phyloP scores from a whole-genome alignment of 495 filamentous ascomycete genomes.

The Haplographium delicatum region DNA sequence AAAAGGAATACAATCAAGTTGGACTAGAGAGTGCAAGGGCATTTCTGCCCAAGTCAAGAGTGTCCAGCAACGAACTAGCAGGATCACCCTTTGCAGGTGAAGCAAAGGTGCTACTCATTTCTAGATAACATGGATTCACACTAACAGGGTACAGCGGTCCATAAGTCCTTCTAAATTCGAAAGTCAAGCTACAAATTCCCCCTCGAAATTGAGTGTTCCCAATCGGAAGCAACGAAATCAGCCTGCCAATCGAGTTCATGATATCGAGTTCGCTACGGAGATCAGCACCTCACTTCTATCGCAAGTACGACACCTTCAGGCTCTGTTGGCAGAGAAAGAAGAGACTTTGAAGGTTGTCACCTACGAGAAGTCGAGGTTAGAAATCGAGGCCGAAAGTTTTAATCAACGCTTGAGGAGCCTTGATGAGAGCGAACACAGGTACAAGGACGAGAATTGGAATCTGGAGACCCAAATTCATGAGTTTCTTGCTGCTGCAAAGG shows the following conservation, averaged over 20 bases:
- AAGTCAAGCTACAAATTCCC: slow-evolving; percentile 77
- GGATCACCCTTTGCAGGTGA: slow-evolving; percentile 59
- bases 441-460: slow-evolving; percentile 98
- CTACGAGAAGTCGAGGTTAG: slow-evolving; percentile 68
- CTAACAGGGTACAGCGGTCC: slow-evolving; percentile 47
- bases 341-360: slow-evolving; percentile 72
- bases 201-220: slow-evolving; percentile 82
- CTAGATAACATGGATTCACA: not conserved
- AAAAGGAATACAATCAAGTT: slow-evolving; percentile 93
- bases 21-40: slow-evolving; percentile 84
- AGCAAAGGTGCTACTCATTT: slow-evolving; percentile 29
- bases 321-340: slow-evolving; percentile 76
- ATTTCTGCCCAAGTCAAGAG: slow-evolving; percentile 78
- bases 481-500: slow-evolving; percentile 59
- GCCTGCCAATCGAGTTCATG: slow-evolving; percentile 74
- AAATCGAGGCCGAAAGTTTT: slow-evolving; percentile 74
- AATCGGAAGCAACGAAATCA: slow-evolving; percentile 86
- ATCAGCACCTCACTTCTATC: slow-evolving; percentile 85
- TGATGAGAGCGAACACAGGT: slow-evolving; percentile 89
- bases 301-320: slow-evolving; percentile 85
- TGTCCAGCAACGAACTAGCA: slow-evolving; percentile 57
- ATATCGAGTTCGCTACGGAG: slow-evolving; percentile 94
- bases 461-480: slow-evolving; percentile 88
- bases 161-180: slow-evolving; percentile 76
- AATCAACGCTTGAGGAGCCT: slow-evolving; percentile 71